These are phyloP conservation scores for Casuarina equisetifolia DNA, from an alignment of 306 rosid genomes.

Conservation along the genomic window DNA sequence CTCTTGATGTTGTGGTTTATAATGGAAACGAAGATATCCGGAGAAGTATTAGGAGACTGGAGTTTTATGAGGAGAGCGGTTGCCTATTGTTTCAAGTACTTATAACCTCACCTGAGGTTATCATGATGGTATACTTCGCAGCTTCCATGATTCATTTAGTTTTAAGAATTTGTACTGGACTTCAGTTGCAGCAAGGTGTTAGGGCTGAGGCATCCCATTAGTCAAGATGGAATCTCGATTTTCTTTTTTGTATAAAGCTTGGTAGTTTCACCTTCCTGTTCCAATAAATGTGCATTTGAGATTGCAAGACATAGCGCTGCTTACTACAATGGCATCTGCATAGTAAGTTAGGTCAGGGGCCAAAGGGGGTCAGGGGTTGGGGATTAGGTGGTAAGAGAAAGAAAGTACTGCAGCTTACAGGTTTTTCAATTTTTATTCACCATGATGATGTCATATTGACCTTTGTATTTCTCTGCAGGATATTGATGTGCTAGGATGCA, in stretches of 20 bases:
- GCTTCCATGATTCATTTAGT: slow-evolving; percentile 15
- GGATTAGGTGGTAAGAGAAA: too few species aligned
- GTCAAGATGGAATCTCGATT: slow-evolving; percentile 10
- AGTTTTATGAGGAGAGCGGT: slow-evolving; percentile 43
- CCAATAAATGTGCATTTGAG: not conserved
- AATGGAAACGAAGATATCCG: slow-evolving; percentile 54
- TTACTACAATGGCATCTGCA: not conserved
- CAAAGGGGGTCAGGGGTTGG: too few species aligned
- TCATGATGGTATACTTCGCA: slow-evolving; percentile 47
- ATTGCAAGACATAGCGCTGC: not conserved
- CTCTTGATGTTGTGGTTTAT: slow-evolving; percentile 51
- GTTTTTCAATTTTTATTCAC: slow-evolving; percentile 3
- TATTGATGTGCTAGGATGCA: slow-evolving; percentile 39
- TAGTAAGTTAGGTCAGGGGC: not conserved
- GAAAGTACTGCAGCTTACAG: not conserved
- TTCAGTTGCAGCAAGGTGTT: not conserved
- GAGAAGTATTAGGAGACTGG: slow-evolving; percentile 44
- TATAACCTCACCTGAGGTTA: slow-evolving; percentile 46
- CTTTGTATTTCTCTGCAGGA: slow-evolving; percentile 44
- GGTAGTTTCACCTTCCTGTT: not conserved
- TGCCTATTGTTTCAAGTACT: slow-evolving; percentile 52
- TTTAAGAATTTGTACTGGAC: not conserved
- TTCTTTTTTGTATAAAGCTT: not conserved
- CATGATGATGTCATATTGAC: slow-evolving; percentile 3
- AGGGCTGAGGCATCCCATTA: slow-evolving; percentile 22